phyloP scores from a whole-genome alignment of 257 asterid genomes.

The Sherardia arvensis region DNA sequence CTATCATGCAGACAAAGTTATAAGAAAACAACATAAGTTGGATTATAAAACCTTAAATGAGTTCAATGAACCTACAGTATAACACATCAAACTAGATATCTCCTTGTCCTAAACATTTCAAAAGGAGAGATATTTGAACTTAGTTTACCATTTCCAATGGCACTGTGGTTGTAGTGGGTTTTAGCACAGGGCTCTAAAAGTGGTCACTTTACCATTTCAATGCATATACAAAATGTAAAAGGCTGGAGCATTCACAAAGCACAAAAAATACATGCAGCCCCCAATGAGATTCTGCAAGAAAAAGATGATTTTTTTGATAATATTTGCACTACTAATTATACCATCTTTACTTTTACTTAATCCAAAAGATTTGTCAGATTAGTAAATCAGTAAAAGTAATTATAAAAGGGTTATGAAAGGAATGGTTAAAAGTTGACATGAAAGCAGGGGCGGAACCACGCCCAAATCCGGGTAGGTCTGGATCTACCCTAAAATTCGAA shows the following conservation, averaged over 20 bases:
- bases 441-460: too few species aligned
- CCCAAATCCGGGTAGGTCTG: too few species aligned
- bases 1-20: conserved; percentile 21
- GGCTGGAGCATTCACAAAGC: conserved; percentile 31
- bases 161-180: conserved; percentile 17
- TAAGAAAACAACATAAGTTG: conserved; percentile 14
- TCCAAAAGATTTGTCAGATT: conserved; percentile 2
- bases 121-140: conserved; percentile 5
- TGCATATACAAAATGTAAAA: conserved; percentile 5
- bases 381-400: not conserved
- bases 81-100: conserved; percentile 5
- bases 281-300: conserved; percentile 37
- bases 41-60: conserved; percentile 10
- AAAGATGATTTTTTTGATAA: conserved; percentile 19
- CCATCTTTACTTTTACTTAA: not conserved
- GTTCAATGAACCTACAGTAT: conserved; percentile 19
- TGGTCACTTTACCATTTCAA: conserved; percentile 24
- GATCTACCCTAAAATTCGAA: too few species aligned
- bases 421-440: not conserved
- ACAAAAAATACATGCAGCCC: conserved; percentile 37
- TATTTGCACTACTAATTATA: not conserved
- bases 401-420: not conserved
- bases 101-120: conserved; percentile 3
- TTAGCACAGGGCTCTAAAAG: conserved; percentile 44
- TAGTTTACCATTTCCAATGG: conserved; percentile 12